Evolutionary conservation across 768 basidiomycete species (phyloP).

Genomic region (Auriscalpium orientale): DNA sequence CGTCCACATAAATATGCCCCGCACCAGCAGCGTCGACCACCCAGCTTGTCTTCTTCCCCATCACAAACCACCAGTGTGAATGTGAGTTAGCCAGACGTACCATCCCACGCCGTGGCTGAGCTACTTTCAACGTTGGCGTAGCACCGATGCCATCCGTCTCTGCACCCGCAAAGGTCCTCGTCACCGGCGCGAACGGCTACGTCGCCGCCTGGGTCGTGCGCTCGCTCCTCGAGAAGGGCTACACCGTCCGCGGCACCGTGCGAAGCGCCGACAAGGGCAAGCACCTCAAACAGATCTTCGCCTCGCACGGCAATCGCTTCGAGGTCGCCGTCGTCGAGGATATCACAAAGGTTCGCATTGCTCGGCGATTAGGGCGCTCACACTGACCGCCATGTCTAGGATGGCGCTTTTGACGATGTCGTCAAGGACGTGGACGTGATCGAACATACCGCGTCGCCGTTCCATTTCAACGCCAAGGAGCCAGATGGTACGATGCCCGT

Average conservation of each 20-base stretch:
- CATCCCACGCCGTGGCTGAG: no score
- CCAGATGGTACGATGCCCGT: constrained; percentile 3
- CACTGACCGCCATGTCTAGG: background rate
- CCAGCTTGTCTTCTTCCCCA: no score
- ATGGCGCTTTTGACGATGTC: constrained; percentile 28
- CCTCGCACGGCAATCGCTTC: constrained; percentile 27
- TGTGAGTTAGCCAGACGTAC: no score
- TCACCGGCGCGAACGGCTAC: constrained; percentile 7
- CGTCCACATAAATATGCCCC: no score
- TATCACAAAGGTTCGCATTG: constrained; percentile 8
- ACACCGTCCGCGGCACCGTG: constrained; percentile 34
- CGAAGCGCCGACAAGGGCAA: constrained; percentile 35
- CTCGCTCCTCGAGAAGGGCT: constrained; percentile 31
- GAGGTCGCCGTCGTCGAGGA: constrained; percentile 40
- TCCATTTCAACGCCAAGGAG: constrained; percentile 19
- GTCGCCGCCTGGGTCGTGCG: constrained; percentile 26
- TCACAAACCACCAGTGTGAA: no score
- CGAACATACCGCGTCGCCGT: constrained; percentile 28
- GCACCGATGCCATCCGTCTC: background rate
- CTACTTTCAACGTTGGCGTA: no score
- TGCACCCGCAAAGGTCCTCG: constrained; percentile 1
- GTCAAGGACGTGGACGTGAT: constrained; percentile 36
- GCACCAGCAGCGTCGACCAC: no score
- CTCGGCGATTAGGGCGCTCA: background rate
- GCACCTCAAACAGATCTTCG: constrained; percentile 32